phyloP scores from a whole-genome alignment of 2,329 filamentous ascomycete genomes.

The Fusarium sororula region DNA sequence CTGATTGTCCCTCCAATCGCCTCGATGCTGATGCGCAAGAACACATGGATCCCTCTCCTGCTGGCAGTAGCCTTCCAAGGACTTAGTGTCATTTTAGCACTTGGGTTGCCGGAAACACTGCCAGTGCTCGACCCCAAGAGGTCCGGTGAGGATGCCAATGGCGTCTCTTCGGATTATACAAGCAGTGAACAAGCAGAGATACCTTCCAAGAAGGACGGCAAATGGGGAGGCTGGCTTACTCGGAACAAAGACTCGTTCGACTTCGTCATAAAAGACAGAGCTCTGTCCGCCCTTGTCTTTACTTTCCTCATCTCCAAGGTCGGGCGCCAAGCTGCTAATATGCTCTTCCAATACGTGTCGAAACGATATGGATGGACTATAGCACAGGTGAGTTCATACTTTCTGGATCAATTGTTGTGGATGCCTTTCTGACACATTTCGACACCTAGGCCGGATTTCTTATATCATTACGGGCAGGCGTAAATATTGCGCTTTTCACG shows the following conservation, averaged over 20 bases:
- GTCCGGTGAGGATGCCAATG: neutral
- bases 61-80: neutral
- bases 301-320: neutral
- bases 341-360: slow-evolving; percentile 5
- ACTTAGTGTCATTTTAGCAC: neutral
- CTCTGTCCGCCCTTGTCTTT: neutral
- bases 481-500: neutral
- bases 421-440: neutral
- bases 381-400: neutral
- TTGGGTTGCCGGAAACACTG: neutral
- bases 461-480: neutral
- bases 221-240: neutral
- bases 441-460: neutral
- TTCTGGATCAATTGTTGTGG: neutral
- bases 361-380: slow-evolving; percentile 2
- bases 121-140: neutral
- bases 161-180: neutral
- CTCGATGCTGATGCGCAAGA: neutral
- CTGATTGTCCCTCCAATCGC: neutral
- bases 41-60: neutral
- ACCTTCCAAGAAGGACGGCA: neutral
- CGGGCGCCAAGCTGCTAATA: neutral
- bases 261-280: neutral
- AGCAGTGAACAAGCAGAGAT: neutral
- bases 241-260: neutral